Percentiles rank a stretch among this genome's conserved stretches.
Conservation (phyloP, 1,139 yeast species). For the Pneumocystis oryctolagi region DNA sequence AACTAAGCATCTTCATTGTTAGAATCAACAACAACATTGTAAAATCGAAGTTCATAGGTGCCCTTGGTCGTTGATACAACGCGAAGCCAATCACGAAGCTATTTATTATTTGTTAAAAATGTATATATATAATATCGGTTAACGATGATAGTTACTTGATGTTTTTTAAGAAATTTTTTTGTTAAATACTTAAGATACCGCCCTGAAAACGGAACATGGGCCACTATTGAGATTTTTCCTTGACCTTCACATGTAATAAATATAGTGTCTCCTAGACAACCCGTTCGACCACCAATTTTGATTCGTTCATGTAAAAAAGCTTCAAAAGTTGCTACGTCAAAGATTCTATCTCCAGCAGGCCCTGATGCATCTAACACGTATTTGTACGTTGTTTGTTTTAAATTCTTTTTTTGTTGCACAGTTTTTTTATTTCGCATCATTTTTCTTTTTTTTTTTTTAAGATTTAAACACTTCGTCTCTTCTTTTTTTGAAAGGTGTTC, state of each 20-base stretch:
- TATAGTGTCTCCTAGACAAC: slow-evolving; percentile 94
- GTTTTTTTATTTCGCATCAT: background rate
- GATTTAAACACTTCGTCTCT: too few relatives aligned
- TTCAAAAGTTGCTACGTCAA: slow-evolving; percentile 93
- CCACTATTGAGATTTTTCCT: slow-evolving; percentile 67
- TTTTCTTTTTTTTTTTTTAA: too few relatives aligned
- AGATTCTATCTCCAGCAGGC: slow-evolving; percentile 84
- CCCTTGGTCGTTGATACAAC: slow-evolving; percentile 92
- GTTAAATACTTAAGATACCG: slow-evolving; percentile 42
- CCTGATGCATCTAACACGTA: slow-evolving; percentile 94
- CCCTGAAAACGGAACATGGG: slow-evolving; percentile 96
- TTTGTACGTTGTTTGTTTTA: slow-evolving; percentile 44
- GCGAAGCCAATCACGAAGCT: slow-evolving; percentile 92
- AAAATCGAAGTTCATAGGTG: slow-evolving; percentile 97
- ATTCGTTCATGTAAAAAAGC: slow-evolving; percentile 98
- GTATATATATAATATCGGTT: background rate
- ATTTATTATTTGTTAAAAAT: background rate
- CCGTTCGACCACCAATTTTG: slow-evolving; percentile 93
- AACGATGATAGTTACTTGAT: slow-evolving; percentile 2
- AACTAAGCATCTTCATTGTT: slow-evolving; percentile 31
- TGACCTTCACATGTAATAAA: slow-evolving; percentile 72
- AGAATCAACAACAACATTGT: slow-evolving; percentile 96
- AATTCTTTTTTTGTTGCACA: background rate
- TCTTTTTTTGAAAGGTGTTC: too few relatives aligned
- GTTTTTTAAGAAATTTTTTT: slow-evolving; percentile 12